Conservation (phyloP, 768 basidiomycete genomes). For the Tubosaeta brunneosetosa region DNA sequence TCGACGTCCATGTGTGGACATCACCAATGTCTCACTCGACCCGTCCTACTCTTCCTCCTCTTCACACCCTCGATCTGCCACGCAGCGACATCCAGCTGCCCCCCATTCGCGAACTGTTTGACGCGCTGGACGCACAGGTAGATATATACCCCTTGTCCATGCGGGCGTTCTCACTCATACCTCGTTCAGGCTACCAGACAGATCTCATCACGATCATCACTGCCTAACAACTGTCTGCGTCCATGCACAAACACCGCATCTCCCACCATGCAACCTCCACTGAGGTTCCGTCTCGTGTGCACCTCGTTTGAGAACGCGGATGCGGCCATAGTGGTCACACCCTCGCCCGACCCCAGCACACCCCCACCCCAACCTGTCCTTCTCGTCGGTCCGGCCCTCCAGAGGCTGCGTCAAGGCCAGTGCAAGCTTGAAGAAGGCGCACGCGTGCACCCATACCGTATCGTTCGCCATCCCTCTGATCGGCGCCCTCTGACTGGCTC, state of each 20-base stretch:
- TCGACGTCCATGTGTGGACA: background rate
- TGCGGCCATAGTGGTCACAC: constrained; percentile 45
- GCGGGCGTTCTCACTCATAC: background rate
- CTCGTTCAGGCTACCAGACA: constrained; percentile 19
- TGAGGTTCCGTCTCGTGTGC: constrained; percentile 39
- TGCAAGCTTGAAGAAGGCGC: constrained; percentile 41
- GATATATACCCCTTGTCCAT: background rate
- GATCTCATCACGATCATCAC: constrained; percentile 13
- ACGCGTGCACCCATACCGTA: constrained; percentile 54
- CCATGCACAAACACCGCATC: background rate
- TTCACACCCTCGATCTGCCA: constrained; percentile 44
- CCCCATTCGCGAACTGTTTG: constrained; percentile 6
- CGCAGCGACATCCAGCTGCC: constrained; percentile 7
- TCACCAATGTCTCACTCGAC: constrained; percentile 19
- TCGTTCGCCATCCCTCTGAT: constrained; percentile 26
- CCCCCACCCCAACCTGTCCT: constrained; percentile 33
- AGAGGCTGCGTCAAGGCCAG: constrained; percentile 41
- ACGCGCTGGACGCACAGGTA: constrained; percentile 12
- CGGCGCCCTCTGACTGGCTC: constrained; percentile 4
- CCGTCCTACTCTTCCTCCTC: constrained; percentile 49
- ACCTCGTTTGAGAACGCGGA: constrained; percentile 51
- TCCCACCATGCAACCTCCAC: background rate
- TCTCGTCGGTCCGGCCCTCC: constrained; percentile 46
- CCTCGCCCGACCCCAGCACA: constrained; percentile 23
- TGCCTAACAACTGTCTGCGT: background rate